Evolutionary conservation across 805 yeast genomes (phyloP).

Genomic region (Kodamaea fukazawae): DNA sequence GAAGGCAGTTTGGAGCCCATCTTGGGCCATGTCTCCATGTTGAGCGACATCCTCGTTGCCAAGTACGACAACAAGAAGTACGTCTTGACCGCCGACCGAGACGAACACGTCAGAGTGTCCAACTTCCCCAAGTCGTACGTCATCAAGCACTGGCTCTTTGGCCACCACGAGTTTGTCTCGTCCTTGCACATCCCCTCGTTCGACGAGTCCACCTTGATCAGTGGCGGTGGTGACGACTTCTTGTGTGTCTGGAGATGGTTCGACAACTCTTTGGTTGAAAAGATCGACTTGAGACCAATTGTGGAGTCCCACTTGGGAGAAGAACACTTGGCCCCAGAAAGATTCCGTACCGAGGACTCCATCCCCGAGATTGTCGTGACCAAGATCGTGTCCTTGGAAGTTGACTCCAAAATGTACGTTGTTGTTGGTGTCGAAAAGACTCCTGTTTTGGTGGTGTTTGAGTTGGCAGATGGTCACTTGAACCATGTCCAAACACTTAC

Average conservation of each 20-base stretch:
- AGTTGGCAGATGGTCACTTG: conserved; percentile 23
- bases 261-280: conserved; percentile 42
- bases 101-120: conserved; percentile 89
- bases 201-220: conserved; percentile 51
- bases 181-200: conserved; percentile 55
- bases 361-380: conserved; percentile 54
- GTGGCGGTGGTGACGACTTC: conserved; percentile 90
- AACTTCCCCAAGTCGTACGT: conserved; percentile 75
- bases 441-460: conserved; percentile 40
- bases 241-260: conserved; percentile 80
- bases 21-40: conserved; percentile 95
- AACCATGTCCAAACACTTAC: conserved; percentile 32
- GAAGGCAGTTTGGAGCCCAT: conserved; percentile 58
- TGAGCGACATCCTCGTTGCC: conserved; percentile 66
- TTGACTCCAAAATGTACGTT: conserved; percentile 23
- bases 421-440: conserved; percentile 55
- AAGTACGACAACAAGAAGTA: conserved; percentile 42
- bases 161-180: conserved; percentile 82
- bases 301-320: conserved; percentile 46
- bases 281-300: conserved; percentile 46
- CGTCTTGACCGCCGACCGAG: conserved; percentile 84
- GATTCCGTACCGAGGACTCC: conserved; percentile 55
- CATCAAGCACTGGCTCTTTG: conserved; percentile 80
- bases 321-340: conserved; percentile 60
- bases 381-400: conserved; percentile 34